A percentile compares a stretch with the other conserved stretches of the same genome.
phyloP scores from a whole-genome alignment of 1,139 yeast genomes.

The Nadsonia commutata region DNA sequence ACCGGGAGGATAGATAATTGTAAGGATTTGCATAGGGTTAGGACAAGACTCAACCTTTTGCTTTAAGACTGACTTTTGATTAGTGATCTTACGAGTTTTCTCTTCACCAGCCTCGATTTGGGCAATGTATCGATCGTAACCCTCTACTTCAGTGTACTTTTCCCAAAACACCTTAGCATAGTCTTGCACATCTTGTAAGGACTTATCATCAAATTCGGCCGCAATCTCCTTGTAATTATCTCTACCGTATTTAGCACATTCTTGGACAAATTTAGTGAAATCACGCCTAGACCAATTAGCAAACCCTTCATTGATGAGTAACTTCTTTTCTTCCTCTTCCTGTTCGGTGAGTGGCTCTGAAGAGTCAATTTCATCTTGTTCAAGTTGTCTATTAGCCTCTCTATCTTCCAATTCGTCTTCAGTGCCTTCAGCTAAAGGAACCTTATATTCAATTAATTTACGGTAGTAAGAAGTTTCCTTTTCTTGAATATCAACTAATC shows the following conservation, averaged over 20 bases:
- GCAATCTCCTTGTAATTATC: constrained; percentile 50
- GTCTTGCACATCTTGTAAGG: constrained; percentile 49
- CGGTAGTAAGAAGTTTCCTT: constrained; percentile 69
- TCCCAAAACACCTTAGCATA: constrained; percentile 69
- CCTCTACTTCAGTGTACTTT: constrained; percentile 58
- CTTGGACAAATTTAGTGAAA: constrained; percentile 72
- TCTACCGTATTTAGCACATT: constrained; percentile 72
- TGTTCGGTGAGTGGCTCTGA: constrained; percentile 63
- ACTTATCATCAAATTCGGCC: constrained; percentile 45
- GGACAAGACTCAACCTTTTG: constrained; percentile 46
- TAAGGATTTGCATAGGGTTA: constrained; percentile 65
- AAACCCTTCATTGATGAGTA: constrained; percentile 51
- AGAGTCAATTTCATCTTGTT: constrained; percentile 42
- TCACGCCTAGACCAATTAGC: constrained; percentile 82
- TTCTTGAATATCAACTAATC: constrained; percentile 49
- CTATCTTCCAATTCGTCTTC: constrained; percentile 38
- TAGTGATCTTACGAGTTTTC: constrained; percentile 45
- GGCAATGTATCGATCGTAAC: constrained; percentile 69
- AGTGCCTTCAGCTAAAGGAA: constrained; percentile 32
- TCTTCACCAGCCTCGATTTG: constrained; percentile 85
- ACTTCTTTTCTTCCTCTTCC: constrained; percentile 50
- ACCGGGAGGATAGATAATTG: constrained; percentile 72
- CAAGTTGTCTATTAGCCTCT: constrained; percentile 41
- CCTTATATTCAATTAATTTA: constrained; percentile 53
- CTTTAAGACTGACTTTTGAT: constrained; percentile 53